phyloP scores from a whole-genome alignment of 768 basidiomycete species.

The Auriscalpium microsporum region DNA sequence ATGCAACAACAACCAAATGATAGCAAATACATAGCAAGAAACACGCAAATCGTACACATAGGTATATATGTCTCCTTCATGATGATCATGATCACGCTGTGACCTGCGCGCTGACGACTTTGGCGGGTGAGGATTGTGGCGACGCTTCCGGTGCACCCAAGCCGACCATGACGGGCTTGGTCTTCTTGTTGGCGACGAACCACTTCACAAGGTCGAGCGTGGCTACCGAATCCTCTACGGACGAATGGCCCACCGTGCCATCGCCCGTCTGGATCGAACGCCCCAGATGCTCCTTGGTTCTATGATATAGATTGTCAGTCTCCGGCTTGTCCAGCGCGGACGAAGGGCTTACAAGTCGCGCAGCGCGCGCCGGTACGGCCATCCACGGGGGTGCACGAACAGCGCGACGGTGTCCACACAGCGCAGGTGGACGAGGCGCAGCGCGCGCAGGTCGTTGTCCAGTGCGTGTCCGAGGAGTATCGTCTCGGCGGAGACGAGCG shows the following conservation, averaged over 20 bases:
- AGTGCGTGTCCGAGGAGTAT: constrained; percentile 86
- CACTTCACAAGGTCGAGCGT: constrained; percentile 85
- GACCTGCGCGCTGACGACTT: too few species aligned
- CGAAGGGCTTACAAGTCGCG: constrained; percentile 57
- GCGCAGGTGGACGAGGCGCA: constrained; percentile 77
- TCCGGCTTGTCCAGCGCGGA: neutral
- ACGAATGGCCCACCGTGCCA: constrained; percentile 74
- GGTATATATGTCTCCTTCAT: too few species aligned
- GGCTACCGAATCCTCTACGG: constrained; percentile 81
- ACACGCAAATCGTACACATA: too few species aligned
- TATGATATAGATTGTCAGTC: constrained; percentile 23
- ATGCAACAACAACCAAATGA: too few species aligned
- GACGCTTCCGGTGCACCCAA: neutral
- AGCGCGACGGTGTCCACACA: constrained; percentile 84
- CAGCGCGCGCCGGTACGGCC: constrained; percentile 69
- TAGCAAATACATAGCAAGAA: too few species aligned
- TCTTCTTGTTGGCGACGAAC: constrained; percentile 60
- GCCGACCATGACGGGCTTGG: constrained; percentile 15
- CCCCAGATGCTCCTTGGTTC: constrained; percentile 76
- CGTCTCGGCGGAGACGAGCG: constrained; percentile 68
- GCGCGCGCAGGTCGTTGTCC: constrained; percentile 89
- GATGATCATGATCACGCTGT: too few species aligned
- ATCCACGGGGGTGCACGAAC: constrained; percentile 79
- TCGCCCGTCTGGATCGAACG: constrained; percentile 76
- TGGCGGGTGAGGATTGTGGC: too few species aligned